phyloP scores from a whole-genome alignment of 169 alveolate species.

The Babesia bovis region DNA sequence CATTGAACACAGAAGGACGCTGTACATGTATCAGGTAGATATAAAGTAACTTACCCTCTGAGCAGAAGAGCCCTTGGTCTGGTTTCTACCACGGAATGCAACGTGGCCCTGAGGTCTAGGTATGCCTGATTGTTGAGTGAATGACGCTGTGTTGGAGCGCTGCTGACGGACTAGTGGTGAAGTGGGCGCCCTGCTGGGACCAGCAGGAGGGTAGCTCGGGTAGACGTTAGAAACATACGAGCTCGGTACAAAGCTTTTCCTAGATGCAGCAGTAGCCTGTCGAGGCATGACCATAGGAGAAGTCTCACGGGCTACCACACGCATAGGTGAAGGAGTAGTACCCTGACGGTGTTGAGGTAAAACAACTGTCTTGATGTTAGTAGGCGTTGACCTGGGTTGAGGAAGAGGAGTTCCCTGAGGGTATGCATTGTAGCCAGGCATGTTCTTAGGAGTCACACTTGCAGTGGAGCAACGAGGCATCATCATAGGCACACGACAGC shows the following conservation, averaged over 20 bases:
- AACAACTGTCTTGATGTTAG: neutral
- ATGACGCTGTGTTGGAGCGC: neutral
- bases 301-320: neutral
- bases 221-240: conserved; percentile 18
- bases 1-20: conserved; percentile 37
- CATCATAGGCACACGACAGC: conserved; percentile 17
- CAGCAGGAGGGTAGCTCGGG: neutral
- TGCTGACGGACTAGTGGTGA: neutral
- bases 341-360: conserved; percentile 8
- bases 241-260: conserved; percentile 6
- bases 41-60: conserved; percentile 13
- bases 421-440: neutral
- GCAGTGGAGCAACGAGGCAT: conserved; percentile 27
- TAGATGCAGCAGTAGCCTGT: conserved; percentile 8
- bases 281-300: conserved; percentile 16
- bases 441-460: neutral
- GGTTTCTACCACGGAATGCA: conserved; percentile 15
- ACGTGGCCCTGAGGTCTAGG: neutral
- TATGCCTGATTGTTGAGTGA: neutral
- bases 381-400: neutral
- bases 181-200: neutral
- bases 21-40: neutral
- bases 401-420: neutral
- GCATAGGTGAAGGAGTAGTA: neutral
- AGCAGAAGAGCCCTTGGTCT: conserved; percentile 10